A percentile compares a stretch with the other conserved stretches of the same genome.
phyloP scores from a whole-genome alignment of 768 basidiomycete species.

The Neoboletus magnificus region DNA sequence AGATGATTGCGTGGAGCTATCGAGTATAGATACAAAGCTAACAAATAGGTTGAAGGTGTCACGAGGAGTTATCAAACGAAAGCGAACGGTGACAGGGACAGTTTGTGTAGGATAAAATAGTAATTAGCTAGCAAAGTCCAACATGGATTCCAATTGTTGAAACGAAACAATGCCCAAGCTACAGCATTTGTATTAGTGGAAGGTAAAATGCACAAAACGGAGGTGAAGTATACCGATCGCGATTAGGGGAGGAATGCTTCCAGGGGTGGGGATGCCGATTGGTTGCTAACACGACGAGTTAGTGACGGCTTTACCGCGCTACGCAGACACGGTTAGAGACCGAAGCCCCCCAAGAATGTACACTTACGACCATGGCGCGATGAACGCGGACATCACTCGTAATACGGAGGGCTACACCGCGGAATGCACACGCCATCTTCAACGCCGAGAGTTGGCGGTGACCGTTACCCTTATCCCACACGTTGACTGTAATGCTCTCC shows the following conservation, averaged over 20 bases:
- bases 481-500: constrained; percentile 48
- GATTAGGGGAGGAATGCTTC: neutral
- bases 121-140: neutral
- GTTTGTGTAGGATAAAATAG: neutral
- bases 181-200: constrained; percentile 12
- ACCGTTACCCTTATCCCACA: constrained; percentile 49
- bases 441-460: constrained; percentile 53
- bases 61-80: neutral
- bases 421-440: constrained; percentile 61
- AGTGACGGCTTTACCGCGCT: constrained; percentile 20
- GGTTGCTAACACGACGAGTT: constrained; percentile 18
- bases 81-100: neutral
- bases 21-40: constrained; percentile 17
- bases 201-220: constrained; percentile 3
- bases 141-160: neutral
- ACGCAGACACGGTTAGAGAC: constrained; percentile 11
- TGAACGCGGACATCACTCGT: constrained; percentile 51
- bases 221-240: neutral
- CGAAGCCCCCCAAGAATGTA: constrained; percentile 8
- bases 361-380: constrained; percentile 50
- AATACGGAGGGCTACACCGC: constrained; percentile 53
- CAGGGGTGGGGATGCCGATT: neutral
- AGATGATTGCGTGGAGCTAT: neutral
- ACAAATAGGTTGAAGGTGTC: neutral
- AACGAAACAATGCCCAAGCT: constrained; percentile 15